A percentile compares a stretch with the other conserved stretches of the same genome.
These are phyloP conservation scores for Alternaria hordeiaustralica DNA, from an alignment of 2,329 filamentous ascomycete species.

Conservation along the genomic window DNA sequence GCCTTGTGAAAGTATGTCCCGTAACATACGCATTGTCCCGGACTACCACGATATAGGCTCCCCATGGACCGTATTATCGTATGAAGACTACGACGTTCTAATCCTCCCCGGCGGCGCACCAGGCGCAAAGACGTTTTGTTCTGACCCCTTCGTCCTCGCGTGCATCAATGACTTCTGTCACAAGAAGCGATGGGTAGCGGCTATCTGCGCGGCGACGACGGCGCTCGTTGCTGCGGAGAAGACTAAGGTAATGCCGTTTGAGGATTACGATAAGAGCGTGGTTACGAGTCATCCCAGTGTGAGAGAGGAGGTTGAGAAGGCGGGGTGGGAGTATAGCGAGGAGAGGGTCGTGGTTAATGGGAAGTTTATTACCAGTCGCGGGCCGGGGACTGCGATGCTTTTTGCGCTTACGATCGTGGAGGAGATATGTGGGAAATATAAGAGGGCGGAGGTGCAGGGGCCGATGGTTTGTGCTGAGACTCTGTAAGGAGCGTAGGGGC, in stretches of 20 bases:
- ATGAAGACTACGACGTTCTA: conserved; percentile 38
- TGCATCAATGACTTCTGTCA: no score
- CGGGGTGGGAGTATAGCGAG: conserved; percentile 46
- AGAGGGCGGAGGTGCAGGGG: conserved; percentile 57
- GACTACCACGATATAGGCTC: no score
- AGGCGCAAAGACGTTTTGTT: conserved; percentile 46
- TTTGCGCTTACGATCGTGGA: conserved; percentile 51
- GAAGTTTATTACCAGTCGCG: conserved; percentile 45
- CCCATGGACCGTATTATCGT: no score
- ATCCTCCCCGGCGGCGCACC: conserved; percentile 49
- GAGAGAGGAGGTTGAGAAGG: conserved; percentile 34
- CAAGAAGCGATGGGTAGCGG: conserved; percentile 42
- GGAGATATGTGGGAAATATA: conserved; percentile 49
- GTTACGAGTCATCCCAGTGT: conserved; percentile 51
- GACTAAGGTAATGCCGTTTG: no score
- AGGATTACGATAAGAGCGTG: no score
- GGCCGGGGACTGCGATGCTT: conserved; percentile 48
- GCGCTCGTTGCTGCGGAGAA: conserved; percentile 42
- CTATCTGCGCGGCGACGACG: conserved; percentile 50
- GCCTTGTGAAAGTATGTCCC: no score
- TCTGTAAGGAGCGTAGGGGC: no score
- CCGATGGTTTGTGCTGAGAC: conserved; percentile 53
- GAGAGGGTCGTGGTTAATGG: conserved; percentile 47
- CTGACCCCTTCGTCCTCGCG: no score
- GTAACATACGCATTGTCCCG: conserved; percentile 47